Base-by-base conservation (phyloP, 1,139 yeast genomes). In the Debaryomycetaceae sp. region DNA sequence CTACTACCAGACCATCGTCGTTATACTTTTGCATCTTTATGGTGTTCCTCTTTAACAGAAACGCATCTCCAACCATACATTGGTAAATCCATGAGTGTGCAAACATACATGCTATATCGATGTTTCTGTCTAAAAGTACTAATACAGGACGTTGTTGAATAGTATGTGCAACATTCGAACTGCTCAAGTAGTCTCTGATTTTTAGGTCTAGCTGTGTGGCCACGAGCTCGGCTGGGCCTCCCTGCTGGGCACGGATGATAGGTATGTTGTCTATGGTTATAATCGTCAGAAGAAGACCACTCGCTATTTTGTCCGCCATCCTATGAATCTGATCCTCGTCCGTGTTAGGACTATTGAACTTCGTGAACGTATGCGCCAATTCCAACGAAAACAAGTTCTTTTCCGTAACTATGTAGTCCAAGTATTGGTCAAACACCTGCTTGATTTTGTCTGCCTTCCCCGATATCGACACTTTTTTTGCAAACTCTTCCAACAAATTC, bases 11-110 rank as follows among this genome's bases (percentile, higher is more conserved):
- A 17, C 64, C 63, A 33, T 59, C 72, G 37, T 69, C 74, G 26
- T 69, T 71, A 34, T 54, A 57, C 39, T 74, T 71, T 17, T 61
- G 58, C 24, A 71, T 51, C 37, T 59, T 63, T 34, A 88, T 75
- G 9, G 86, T 79, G 61, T 91, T 91, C 56, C 95, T 77, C 50
- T 82, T 78, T 52, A 92, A 73, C 41, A 79, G 78, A 60, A 94
- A 87, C 8, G 89, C 95, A 59, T 92, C 99, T 54, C 91, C 86
- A 13, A 92, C 95, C 79, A 92, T 83, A 54, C 97, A 89, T 66
- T 92, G 96, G 59, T 92, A 92, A 39, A 95, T 89, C 98, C 98
- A 91, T 5, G 97, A 88, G 62, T 92, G 99, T 1, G 94, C 79
- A 59, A 94, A 83, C 98, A 92, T 91, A 19, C 96, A 84, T 2